Evolutionary conservation across 2,329 filamentous ascomycete species (phyloP), one percentile per base, ranked within the genome.

Genomic region (Penicillium sp.): DNA sequence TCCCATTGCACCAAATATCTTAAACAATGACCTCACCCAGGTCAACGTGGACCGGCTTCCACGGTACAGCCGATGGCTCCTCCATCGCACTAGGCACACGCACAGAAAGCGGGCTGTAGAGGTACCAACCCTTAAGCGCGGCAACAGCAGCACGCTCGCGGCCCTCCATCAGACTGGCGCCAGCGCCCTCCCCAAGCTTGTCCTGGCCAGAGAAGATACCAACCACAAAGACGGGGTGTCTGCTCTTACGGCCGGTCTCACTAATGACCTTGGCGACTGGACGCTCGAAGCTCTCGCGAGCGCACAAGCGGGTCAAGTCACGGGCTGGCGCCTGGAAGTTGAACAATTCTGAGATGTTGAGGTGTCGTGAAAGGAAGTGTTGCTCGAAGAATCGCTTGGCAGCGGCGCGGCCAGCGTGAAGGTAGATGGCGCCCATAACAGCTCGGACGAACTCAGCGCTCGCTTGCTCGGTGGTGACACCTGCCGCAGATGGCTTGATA

Each of bases 151-250:
- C 94, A 73, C 90, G 84, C 62, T 84, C 82, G 62, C 91, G 85
- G 33, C 90, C 93, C 68, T 91, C 84, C 64, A 91, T 82, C 55
- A 97, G 79, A 74, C 84, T 92, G 48, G 88, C 79, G 25, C 90
- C 94, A 21, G 87, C 83, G n/a, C 87, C 94, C 78, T 99, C 93
- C 55, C 93, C 94, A 41, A 99, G 81, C 82, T 94, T 93, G 73
- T 99, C 92, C 59, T 82, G 81, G 50, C 93, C 94, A 65, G 90
- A 95, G 79, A 89, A 99, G 60, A 99, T 92, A 57, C 93, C 94
- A 15, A 99, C 92, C 31, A 97, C 87, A 70, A 88, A 97, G 16
- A 99, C 94, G 16, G 94, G 93, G 58, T 90, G 90, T 72, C 89
- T 85, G 68, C 89, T 94, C 65, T 84, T 75, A 57, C 94, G 86